Percentiles rank a stretch among this genome's conserved stretches.
phyloP scores from a whole-genome alignment of 1,139 yeast genomes.

The Zygoascus meyerae region DNA sequence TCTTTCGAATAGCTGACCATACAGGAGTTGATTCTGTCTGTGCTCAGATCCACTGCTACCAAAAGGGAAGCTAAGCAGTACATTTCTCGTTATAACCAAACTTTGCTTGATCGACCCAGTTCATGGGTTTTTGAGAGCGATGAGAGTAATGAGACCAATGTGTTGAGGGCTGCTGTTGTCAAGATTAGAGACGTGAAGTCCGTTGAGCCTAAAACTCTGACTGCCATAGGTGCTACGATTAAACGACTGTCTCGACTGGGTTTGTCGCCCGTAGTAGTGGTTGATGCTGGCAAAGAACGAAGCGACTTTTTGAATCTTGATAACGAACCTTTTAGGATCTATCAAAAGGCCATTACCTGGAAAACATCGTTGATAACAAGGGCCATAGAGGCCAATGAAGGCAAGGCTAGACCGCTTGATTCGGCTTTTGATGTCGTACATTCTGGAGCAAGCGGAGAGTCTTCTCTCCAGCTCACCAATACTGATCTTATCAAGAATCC shows the following conservation, averaged over 20 bases:
- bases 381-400: slow-evolving; percentile 22
- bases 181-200: slow-evolving; percentile 40
- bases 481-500: slow-evolving; percentile 38
- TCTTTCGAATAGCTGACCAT: background rate
- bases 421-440: slow-evolving; percentile 12
- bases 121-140: slow-evolving; percentile 24
- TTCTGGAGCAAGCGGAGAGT: background rate
- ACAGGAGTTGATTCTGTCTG: slow-evolving; percentile 51
- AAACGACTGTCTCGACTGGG: slow-evolving; percentile 49
- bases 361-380: slow-evolving; percentile 24
- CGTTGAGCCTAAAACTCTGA: slow-evolving; percentile 35
- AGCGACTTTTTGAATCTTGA: slow-evolving; percentile 23
- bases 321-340: slow-evolving; percentile 20
- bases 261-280: slow-evolving; percentile 37
- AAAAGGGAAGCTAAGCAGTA: slow-evolving; percentile 61
- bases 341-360: slow-evolving; percentile 20
- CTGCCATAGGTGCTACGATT: slow-evolving; percentile 46
- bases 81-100: slow-evolving; percentile 42
- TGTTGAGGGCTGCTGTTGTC: slow-evolving; percentile 44
- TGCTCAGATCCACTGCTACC: slow-evolving; percentile 58
- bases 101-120: slow-evolving; percentile 12
- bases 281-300: slow-evolving; percentile 34
- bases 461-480: slow-evolving; percentile 23
- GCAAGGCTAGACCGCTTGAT: slow-evolving; percentile 10
- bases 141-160: slow-evolving; percentile 31